phyloP scores from a whole-genome alignment of 768 basidiomycete species.

The Rhizopogon vulgaris region DNA sequence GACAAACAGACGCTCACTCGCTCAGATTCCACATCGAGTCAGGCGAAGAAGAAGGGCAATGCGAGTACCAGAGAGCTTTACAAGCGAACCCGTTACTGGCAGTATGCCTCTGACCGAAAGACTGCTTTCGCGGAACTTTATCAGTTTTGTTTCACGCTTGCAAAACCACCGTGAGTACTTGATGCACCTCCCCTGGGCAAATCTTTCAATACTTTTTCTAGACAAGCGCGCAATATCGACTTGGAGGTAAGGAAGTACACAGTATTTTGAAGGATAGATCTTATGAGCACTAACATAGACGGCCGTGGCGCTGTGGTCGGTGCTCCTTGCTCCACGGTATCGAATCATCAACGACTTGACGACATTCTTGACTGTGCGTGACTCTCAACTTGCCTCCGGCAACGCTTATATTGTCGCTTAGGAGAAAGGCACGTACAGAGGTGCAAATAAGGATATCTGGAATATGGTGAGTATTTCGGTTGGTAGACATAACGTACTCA shows the following conservation, averaged over 20 bases:
- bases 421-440: constrained; percentile 59
- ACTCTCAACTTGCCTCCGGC: background rate
- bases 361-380: constrained; percentile 56
- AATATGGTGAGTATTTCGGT: constrained; percentile 51
- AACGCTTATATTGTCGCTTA: constrained; percentile 7
- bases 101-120: constrained; percentile 42
- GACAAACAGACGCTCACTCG: constrained; percentile 33
- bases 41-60: constrained; percentile 28
- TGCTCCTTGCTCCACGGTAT: constrained; percentile 61
- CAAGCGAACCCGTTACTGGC: constrained; percentile 44
- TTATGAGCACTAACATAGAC: constrained; percentile 36
- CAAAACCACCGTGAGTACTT: constrained; percentile 61
- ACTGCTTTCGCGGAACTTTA: constrained; percentile 63
- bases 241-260: constrained; percentile 53
- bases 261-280: background rate
- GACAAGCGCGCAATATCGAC: constrained; percentile 70
- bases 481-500: background rate
- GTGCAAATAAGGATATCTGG: constrained; percentile 83
- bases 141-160: constrained; percentile 60
- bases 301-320: constrained; percentile 70
- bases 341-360: constrained; percentile 60
- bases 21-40: constrained; percentile 11
- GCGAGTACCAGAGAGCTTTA: constrained; percentile 37
- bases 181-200: background rate
- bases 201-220: constrained; percentile 17